Evolutionary conservation across 2,329 filamentous ascomycete species (phyloP).

Genomic region (Aspergillus thermomutatus): DNA sequence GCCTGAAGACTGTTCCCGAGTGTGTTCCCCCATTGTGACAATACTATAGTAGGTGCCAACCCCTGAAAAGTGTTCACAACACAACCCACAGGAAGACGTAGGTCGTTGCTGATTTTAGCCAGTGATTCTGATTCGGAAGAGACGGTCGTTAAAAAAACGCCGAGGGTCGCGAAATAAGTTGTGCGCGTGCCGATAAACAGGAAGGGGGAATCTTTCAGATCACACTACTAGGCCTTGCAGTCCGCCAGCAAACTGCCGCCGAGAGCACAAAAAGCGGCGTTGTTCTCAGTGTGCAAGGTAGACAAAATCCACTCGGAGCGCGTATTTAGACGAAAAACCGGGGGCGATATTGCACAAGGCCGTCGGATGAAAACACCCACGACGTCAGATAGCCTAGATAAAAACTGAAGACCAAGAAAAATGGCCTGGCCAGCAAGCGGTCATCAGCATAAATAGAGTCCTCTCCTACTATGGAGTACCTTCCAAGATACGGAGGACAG

Average conservation of each 20-base stretch:
- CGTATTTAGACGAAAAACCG: neutral
- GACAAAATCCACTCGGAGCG: neutral
- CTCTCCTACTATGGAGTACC: neutral
- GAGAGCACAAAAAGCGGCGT: neutral
- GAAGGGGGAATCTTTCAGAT: neutral
- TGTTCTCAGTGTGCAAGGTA: neutral
- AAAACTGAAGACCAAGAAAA: neutral
- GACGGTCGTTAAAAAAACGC: neutral
- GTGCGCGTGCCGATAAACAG: neutral
- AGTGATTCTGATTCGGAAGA: neutral
- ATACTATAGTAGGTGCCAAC: neutral
- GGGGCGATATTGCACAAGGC: neutral
- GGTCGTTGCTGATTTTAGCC: neutral
- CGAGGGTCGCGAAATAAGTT: neutral
- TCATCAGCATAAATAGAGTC: neutral
- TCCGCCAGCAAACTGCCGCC: neutral
- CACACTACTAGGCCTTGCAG: neutral
- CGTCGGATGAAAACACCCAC: neutral
- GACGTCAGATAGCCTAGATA: neutral
- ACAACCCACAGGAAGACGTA: neutral
- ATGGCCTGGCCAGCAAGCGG: neutral
- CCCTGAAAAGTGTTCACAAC: neutral
- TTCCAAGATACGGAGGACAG: neutral
- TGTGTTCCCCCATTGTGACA: constrained; percentile 31
- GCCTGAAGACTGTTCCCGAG: constrained; percentile 31